Percentiles rank a stretch among this genome's conserved stretches.
Conservation (phyloP, 768 basidiomycete species). For the Hortiboletus campestris region DNA sequence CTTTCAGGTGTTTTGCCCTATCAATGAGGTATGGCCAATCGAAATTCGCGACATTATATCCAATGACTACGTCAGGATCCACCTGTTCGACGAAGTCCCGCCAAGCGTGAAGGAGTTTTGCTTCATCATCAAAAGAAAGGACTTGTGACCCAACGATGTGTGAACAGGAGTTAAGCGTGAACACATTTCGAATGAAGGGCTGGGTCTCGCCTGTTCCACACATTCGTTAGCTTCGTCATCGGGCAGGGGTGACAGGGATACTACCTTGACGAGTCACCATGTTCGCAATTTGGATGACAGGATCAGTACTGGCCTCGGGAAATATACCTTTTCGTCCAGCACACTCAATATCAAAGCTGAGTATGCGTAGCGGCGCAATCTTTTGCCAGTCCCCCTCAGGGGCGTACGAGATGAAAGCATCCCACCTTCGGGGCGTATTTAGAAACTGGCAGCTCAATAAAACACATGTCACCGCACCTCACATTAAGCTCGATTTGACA, state of each 20-base stretch:
- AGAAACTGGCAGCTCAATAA: neutral
- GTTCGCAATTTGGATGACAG: constrained; percentile 97
- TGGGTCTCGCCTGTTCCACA: constrained; percentile 71
- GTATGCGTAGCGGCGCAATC: constrained; percentile 88
- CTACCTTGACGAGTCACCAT: constrained; percentile 98
- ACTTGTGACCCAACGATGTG: constrained; percentile 99
- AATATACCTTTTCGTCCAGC: constrained; percentile 97
- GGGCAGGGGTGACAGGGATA: neutral
- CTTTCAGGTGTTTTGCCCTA: constrained; percentile 80
- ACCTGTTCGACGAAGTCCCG: constrained; percentile 83
- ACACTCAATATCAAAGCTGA: constrained; percentile 99
- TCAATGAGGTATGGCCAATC: constrained; percentile 97
- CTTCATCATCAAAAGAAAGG: constrained; percentile 75
- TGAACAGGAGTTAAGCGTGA: constrained; percentile 91
- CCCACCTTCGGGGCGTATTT: constrained; percentile 51
- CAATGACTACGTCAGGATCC: constrained; percentile 95
- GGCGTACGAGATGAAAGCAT: constrained; percentile 83
- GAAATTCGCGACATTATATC: constrained; percentile 93
- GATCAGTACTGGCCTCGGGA: constrained; percentile 86
- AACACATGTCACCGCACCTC: constrained; percentile 44
- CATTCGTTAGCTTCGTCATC: constrained; percentile 2
- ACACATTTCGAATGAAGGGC: constrained; percentile 95
- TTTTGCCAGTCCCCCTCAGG: constrained; percentile 92
- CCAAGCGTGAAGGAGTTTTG: constrained; percentile 77
- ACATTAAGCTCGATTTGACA: constrained; percentile 89